Conservation (phyloP, 495 filamentous ascomycete species). For the Pseudevernia furfuracea region DNA sequence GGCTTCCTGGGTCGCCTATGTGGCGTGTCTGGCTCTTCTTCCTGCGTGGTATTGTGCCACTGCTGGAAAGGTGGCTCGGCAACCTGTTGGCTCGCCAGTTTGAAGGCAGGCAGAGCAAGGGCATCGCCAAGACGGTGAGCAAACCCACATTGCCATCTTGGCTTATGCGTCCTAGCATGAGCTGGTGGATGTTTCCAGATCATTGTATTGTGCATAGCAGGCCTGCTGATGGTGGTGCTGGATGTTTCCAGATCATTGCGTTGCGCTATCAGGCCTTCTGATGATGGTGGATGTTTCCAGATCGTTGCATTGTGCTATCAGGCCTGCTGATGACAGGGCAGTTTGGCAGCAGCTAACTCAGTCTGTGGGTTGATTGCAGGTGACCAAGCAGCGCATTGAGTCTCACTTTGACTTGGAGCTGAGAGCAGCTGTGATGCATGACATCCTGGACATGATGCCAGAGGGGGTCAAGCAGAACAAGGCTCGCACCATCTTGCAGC, state of each 20-base stretch:
- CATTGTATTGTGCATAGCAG: too few species aligned
- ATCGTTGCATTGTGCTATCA: too few species aligned
- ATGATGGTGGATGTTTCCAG: too few species aligned
- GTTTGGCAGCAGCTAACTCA: too few species aligned
- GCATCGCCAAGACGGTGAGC: slow-evolving; percentile 98
- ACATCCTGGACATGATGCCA: slow-evolving; percentile 99
- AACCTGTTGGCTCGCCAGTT: slow-evolving; percentile 95
- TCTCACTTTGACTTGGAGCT: slow-evolving; percentile 97
- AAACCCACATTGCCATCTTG: too few species aligned
- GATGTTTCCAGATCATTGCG: too few species aligned
- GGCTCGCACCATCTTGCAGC: slow-evolving; percentile 94
- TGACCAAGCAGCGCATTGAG: slow-evolving; percentile 97
- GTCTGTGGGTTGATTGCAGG: too few species aligned
- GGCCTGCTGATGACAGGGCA: too few species aligned
- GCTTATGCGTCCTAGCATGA: too few species aligned
- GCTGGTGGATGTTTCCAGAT: too few species aligned
- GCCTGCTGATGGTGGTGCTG: too few species aligned
- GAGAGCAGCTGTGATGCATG: slow-evolving; percentile 94
- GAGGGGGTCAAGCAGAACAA: slow-evolving; percentile 99
- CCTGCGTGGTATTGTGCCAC: slow-evolving; percentile 94
- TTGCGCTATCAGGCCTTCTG: too few species aligned
- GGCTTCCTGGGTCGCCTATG: slow-evolving; percentile 98
- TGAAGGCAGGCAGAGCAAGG: slow-evolving; percentile 96
- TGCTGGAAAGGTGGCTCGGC: slow-evolving; percentile 94
- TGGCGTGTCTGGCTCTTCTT: slow-evolving; percentile 99